Evolutionary conservation across 805 yeast genomes (phyloP).

Genomic region (Zygotorulaspora sp.): DNA sequence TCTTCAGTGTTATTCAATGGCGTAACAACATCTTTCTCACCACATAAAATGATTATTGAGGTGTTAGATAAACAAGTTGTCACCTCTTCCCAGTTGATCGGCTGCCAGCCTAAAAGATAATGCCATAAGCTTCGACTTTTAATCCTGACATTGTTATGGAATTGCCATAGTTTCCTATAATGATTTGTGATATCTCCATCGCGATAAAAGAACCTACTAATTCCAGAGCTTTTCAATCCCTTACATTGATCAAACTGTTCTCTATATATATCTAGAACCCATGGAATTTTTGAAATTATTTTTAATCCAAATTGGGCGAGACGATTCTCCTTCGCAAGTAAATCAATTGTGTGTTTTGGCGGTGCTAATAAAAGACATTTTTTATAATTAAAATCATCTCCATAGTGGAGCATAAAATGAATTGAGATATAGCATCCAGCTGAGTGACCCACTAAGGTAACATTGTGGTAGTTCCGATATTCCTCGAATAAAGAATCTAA

Average conservation of each 20-base stretch:
- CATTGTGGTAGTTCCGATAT: conserved; percentile 4
- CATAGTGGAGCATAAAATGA: conserved; percentile 39
- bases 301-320: conserved; percentile 16
- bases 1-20: conserved; percentile 15
- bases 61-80: conserved; percentile 2
- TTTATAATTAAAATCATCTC: conserved; percentile 10
- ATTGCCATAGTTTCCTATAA: conserved; percentile 30
- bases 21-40: conserved; percentile 26
- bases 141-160: conserved; percentile 28
- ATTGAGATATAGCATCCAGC: conserved; percentile 61
- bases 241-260: conserved; percentile 29
- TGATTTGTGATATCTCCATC: conserved; percentile 10
- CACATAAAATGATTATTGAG: conserved; percentile 20
- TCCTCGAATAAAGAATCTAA: not conserved
- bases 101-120: conserved; percentile 33
- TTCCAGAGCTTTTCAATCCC: conserved; percentile 33
- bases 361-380: conserved; percentile 46
- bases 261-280: conserved; percentile 30
- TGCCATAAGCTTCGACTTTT: conserved; percentile 28
- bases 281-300: conserved; percentile 21
- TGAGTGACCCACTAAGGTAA: conserved; percentile 53
- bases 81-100: conserved; percentile 23
- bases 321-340: conserved; percentile 14
- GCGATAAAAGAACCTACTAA: conserved; percentile 24
- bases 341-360: conserved; percentile 36